Percentiles rank a stretch among this genome's conserved stretches.
phyloP scores from a whole-genome alignment of 2,329 filamentous ascomycete species.

The Microsporum canis region DNA sequence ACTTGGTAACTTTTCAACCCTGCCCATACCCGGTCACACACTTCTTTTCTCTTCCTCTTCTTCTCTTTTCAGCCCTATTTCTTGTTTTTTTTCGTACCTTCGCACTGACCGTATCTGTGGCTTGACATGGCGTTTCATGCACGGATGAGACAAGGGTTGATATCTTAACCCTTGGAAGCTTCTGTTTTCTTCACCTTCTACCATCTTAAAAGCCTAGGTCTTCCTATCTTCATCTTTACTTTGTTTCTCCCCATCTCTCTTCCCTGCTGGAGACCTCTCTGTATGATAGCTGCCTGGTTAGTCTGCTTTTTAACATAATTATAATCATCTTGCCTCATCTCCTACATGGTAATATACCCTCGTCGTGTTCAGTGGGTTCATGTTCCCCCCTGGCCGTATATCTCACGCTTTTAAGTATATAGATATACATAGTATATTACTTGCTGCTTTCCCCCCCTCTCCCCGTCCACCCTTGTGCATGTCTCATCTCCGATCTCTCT shows the following conservation, averaged over 20 bases:
- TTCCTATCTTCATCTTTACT: neutral
- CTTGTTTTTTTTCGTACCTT: neutral
- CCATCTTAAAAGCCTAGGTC: neutral
- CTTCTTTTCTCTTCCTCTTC: neutral
- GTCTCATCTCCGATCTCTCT: slow-evolving; percentile 1
- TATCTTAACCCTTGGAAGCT: neutral
- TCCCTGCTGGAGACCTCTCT: neutral
- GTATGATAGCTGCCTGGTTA: neutral
- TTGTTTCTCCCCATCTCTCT: neutral
- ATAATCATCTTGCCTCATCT: neutral
- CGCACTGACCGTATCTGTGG: slow-evolving; percentile 1
- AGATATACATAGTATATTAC: neutral
- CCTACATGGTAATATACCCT: neutral
- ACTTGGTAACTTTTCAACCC: neutral
- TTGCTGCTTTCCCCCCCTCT: neutral
- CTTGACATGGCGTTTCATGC: neutral
- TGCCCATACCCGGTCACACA: neutral
- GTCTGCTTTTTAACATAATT: neutral
- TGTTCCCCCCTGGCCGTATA: neutral
- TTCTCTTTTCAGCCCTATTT: neutral
- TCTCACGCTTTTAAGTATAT: neutral
- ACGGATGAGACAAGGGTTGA: neutral
- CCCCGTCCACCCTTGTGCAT: neutral
- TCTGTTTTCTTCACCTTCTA: neutral
- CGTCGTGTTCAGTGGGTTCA: neutral